Percentiles rank a stretch among this genome's conserved stretches.
phyloP scores from a whole-genome alignment of 2,329 filamentous ascomycete genomes.

The Curvularia sp. region DNA sequence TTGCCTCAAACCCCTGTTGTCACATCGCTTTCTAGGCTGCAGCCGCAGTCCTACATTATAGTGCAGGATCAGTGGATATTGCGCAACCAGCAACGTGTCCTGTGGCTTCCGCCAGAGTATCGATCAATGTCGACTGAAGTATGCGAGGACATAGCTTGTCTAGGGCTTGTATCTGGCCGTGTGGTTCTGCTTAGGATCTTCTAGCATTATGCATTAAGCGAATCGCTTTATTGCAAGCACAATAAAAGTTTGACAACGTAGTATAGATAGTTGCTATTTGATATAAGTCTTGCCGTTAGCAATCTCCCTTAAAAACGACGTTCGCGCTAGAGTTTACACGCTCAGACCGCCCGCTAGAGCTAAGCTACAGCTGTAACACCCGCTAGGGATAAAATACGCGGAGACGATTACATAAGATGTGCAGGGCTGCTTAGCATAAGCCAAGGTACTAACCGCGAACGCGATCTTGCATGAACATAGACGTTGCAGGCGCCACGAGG shows the following conservation, averaged over 20 bases:
- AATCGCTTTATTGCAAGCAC: neutral
- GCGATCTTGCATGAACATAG: conserved; percentile 7
- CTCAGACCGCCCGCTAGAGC: neutral
- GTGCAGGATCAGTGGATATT: conserved; percentile 24
- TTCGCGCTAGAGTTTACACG: neutral
- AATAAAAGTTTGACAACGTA: neutral
- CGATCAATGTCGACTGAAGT: conserved; percentile 12
- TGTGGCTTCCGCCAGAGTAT: conserved; percentile 28
- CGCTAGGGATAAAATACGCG: conserved; percentile 5
- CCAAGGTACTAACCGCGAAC: conserved; percentile 2
- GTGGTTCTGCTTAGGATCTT: conserved; percentile 16
- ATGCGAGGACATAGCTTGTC: conserved; percentile 16
- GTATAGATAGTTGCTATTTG: neutral
- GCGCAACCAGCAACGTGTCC: conserved; percentile 17
- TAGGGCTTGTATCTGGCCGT: conserved; percentile 21
- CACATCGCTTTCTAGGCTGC: conserved; percentile 8
- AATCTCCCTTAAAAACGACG: neutral
- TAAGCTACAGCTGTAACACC: neutral
- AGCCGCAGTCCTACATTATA: conserved; percentile 6
- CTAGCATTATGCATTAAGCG: neutral
- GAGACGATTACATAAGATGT: neutral
- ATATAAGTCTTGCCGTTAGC: neutral
- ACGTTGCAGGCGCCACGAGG: neutral
- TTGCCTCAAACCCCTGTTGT: conserved; percentile 3
- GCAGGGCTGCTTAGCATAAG: neutral